phyloP scores from a whole-genome alignment of 2,329 filamentous ascomycete species.

The Thermothelomyces thermophilus region DNA sequence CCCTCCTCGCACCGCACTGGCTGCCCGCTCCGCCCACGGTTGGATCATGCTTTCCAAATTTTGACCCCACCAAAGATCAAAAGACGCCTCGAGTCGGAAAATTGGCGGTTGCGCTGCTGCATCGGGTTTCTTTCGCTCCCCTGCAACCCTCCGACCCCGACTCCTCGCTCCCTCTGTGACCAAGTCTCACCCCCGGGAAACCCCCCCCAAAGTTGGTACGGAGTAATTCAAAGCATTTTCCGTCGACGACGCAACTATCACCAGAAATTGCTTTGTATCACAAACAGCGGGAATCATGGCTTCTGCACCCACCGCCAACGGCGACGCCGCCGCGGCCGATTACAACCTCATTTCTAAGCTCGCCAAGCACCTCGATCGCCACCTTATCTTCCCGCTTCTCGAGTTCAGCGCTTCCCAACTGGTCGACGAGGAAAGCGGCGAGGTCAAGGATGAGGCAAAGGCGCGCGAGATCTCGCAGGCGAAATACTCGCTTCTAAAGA shows the following conservation, averaged over 20 bases:
- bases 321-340: conserved; percentile 24
- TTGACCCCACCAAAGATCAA: conserved; percentile 27
- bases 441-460: conserved; percentile 46
- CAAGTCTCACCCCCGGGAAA: background rate
- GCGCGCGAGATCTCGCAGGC: conserved; percentile 69
- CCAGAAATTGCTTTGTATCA: conserved; percentile 34
- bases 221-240: background rate
- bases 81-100: conserved; percentile 21
- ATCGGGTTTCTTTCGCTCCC: conserved; percentile 7
- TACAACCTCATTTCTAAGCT: conserved; percentile 70
- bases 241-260: conserved; percentile 4
- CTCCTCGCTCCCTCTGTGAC: conserved; percentile 7
- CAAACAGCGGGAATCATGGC: conserved; percentile 30
- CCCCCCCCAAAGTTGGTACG: background rate
- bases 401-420: conserved; percentile 83
- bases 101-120: conserved; percentile 19
- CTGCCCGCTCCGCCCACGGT: conserved; percentile 3
- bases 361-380: conserved; percentile 86
- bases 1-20: background rate
- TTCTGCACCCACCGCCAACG: conserved; percentile 32
- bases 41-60: conserved; percentile 24
- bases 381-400: conserved; percentile 92
- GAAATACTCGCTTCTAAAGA: conserved; percentile 90
- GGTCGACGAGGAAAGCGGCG: conserved; percentile 58
- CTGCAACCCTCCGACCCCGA: conserved; percentile 8